Conservation (phyloP, 2,329 filamentous ascomycete genomes). For the Pseudogymnoascus sp. region DNA sequence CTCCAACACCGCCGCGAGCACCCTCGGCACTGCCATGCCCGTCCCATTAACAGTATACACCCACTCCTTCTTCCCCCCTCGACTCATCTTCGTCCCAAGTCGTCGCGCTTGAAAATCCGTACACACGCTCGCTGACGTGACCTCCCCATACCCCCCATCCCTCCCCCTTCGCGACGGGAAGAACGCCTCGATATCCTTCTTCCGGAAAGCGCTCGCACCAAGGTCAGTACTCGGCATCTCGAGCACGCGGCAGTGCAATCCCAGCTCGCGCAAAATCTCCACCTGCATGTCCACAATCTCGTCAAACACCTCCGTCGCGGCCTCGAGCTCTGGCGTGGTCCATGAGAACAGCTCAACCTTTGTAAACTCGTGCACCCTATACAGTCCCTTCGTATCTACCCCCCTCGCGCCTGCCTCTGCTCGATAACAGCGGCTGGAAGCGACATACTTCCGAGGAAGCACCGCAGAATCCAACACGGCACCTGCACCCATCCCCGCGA, state of each 20-base stretch:
- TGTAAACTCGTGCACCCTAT: conserved; percentile 96
- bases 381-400: conserved; percentile 85
- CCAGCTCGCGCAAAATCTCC: conserved; percentile 70
- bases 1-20: conserved; percentile 83
- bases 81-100: conserved; percentile 65
- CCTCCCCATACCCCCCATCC: conserved; percentile 80
- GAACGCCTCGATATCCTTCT: conserved; percentile 88
- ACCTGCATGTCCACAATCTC: conserved; percentile 85
- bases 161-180: conserved; percentile 71
- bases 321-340: conserved; percentile 53
- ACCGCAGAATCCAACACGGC: conserved; percentile 55
- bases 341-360: conserved; percentile 98
- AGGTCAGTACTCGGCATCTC: conserved; percentile 89
- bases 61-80: conserved; percentile 52
- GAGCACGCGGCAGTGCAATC: conserved; percentile 77
- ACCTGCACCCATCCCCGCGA: conserved; percentile 83
- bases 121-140: conserved; percentile 84
- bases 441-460: conserved; percentile 73
- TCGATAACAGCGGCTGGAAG: conserved; percentile 85
- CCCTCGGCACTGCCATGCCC: conserved; percentile 80
- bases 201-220: conserved; percentile 78
- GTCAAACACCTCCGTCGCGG: conserved; percentile 58
- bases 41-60: conserved; percentile 93
- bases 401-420: conserved; percentile 90
- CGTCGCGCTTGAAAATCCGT: conserved; percentile 89